Evolutionary conservation across 306 rosid species (phyloP), one percentile per base, ranked within the genome.

Genomic region (Glycine latifolia): DNA sequence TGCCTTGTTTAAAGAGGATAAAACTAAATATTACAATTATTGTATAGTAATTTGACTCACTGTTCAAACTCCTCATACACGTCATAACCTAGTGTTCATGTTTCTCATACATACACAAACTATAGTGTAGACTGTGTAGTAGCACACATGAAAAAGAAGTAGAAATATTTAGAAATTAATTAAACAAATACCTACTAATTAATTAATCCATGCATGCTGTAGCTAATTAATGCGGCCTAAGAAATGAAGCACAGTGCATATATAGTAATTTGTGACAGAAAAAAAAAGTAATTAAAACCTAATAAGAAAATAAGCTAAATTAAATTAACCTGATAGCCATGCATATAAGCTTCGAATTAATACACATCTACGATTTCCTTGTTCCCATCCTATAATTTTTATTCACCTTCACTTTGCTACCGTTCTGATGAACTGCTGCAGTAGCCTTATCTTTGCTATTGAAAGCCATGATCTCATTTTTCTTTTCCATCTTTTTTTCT

Each of bases 361-460:
- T 10, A 66, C 3, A 10, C 3, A 35, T 14, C 14, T 46, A 47
- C 20, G 12, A 84, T 72, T 83, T 88, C 78, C 73, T 67, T 69
- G 79, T 85, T 35, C 77, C 73, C 70, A 79, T 50, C 77, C 78
- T 61, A 59, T 39, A 63, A 55, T 44, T 83, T 56, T 77, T 83
- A 67, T 90, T 89, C 77, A 53, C 90, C 86, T 86, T 67, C 8
- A 10, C 54, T 9, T 67, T 89, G 10, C 74, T 81, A 73, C 67
- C 53, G 15, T 71, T 79, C n/a, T 86, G 87, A 83, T 37, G 4
- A 37, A 37, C 41, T 37, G 46, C 88, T 58, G 81, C 55, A 43
- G 33, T 61, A 78, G 73, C 79, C 49, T 78, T 68, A 44, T 15
- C 73, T 68, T 68, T 44, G 54, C 39, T 44, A 68, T 47, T n/a